Conservation (phyloP, 2,329 filamentous ascomycete genomes). For the Coniochaeta hoffmannii region DNA sequence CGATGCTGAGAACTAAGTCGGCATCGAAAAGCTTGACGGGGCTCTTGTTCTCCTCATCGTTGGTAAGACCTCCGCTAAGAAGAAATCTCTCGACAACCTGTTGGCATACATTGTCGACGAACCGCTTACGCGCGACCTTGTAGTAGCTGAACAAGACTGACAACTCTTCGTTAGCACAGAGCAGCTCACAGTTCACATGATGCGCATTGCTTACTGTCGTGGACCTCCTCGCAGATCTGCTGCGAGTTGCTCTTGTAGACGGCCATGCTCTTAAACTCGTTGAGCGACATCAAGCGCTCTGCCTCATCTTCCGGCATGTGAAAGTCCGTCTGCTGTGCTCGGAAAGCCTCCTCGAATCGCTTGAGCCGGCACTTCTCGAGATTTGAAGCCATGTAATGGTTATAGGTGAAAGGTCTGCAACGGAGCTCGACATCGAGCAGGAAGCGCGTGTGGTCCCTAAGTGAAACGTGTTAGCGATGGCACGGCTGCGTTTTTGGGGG, state of each 20-base stretch:
- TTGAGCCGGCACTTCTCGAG: conserved; percentile 19
- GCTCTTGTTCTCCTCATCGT: conserved; percentile 27
- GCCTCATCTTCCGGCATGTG: no score
- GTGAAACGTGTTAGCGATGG: background rate
- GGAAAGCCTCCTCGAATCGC: conserved; percentile 6
- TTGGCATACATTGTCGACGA: conserved; percentile 55
- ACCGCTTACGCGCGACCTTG: conserved; percentile 50
- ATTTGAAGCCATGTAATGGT: conserved; percentile 42
- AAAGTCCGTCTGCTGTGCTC: background rate
- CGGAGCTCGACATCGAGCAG: conserved; percentile 43
- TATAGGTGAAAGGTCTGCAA: conserved; percentile 39
- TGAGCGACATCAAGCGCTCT: background rate
- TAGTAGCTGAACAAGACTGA: conserved; percentile 52
- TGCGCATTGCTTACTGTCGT: conserved; percentile 31
- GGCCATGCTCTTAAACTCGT: background rate
- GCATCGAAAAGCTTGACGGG: conserved; percentile 47
- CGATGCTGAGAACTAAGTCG: conserved; percentile 40
- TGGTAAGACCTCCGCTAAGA: conserved; percentile 21
- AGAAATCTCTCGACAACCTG: conserved; percentile 50
- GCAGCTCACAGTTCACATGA: no score
- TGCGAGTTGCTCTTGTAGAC: conserved; percentile 12
- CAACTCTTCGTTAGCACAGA: no score
- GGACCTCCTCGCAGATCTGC: conserved; percentile 37
- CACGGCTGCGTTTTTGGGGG: background rate
- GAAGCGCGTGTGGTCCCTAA: conserved; percentile 33